Conservation (phyloP, 495 filamentous ascomycete species). For the Aspergillus heteromorphus region DNA sequence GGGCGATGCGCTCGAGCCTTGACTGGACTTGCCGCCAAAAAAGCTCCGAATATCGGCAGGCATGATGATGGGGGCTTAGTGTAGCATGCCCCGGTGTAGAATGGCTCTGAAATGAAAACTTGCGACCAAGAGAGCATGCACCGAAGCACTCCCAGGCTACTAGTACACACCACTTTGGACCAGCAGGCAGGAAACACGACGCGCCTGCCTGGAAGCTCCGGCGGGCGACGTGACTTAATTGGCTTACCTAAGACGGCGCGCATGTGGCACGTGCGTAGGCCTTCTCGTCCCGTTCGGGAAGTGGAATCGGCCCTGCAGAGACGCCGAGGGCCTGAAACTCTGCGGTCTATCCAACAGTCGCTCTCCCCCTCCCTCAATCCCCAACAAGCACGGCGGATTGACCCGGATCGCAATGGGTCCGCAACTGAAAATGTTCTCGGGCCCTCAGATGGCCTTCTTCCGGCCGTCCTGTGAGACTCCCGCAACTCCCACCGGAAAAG, state of each 20-base stretch:
- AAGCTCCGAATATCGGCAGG: constrained; percentile 75
- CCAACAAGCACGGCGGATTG: constrained; percentile 1
- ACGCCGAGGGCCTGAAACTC: constrained; percentile 24
- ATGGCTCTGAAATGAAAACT: not conserved
- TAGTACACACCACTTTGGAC: not conserved
- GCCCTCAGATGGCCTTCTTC: constrained; percentile 31
- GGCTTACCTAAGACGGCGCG: constrained; percentile 28
- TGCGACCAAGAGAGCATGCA: not conserved
- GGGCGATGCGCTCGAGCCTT: constrained; percentile 24
- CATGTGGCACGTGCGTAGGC: constrained; percentile 23
- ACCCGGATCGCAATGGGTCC: constrained; percentile 30
- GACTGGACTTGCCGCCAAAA: constrained; percentile 55
- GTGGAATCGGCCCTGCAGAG: constrained; percentile 30
- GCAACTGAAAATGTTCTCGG: constrained; percentile 34
- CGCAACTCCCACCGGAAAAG: not conserved
- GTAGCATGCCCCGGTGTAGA: constrained; percentile 3
- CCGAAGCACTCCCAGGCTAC: not conserved
- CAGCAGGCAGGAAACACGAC: constrained; percentile 22
- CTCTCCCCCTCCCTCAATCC: not conserved
- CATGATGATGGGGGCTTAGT: constrained; percentile 40
- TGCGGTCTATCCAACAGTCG: constrained; percentile 10
- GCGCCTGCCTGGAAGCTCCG: constrained; percentile 23
- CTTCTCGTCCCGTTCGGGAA: constrained; percentile 15
- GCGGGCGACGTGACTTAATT: constrained; percentile 26
- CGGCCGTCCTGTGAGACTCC: constrained; percentile 33